These are phyloP conservation scores for Amylostereum chailletii DNA, from an alignment of 1,284 basidiomycete species.

Conservation along the genomic window DNA sequence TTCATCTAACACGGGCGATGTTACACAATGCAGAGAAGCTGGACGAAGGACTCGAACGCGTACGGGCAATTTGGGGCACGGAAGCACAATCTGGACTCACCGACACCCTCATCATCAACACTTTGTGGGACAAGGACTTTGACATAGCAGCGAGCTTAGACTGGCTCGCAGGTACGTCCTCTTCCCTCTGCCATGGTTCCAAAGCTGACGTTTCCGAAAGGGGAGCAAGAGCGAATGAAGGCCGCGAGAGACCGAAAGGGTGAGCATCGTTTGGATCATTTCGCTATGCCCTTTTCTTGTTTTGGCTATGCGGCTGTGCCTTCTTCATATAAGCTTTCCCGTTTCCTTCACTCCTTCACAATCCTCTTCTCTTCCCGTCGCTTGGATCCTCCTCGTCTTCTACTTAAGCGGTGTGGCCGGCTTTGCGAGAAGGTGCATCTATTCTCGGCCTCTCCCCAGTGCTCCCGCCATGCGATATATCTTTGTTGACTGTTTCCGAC, in stretches of 20 bases:
- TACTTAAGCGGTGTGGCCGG: constrained; percentile 12
- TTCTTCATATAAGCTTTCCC: constrained; percentile 12
- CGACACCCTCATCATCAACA: constrained; percentile 71
- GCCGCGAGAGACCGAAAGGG: constrained; percentile 73
- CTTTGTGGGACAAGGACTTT: constrained; percentile 87
- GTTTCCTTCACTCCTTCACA: constrained; percentile 22
- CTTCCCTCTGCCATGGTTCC: not conserved
- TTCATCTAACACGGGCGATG: not conserved
- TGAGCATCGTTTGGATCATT: constrained; percentile 33
- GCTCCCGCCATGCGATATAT: constrained; percentile 5
- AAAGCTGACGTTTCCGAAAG: constrained; percentile 24
- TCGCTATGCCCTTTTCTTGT: constrained; percentile 6
- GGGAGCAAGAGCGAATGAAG: constrained; percentile 48
- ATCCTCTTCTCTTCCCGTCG: constrained; percentile 16
- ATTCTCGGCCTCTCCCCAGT: constrained; percentile 8
- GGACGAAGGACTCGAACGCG: constrained; percentile 58
- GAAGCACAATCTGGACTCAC: constrained; percentile 58
- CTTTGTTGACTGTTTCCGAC: constrained; percentile 14
- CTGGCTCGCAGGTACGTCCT: constrained; percentile 59
- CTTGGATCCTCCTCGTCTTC: constrained; percentile 7
- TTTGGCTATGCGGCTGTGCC: not conserved
- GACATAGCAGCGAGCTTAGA: constrained; percentile 73
- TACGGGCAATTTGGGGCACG: constrained; percentile 62
- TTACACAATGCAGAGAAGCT: constrained; percentile 52
- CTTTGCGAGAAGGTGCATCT: constrained; percentile 25